phyloP scores from a whole-genome alignment of 75 land plant species.

The Larix kaempferi region DNA sequence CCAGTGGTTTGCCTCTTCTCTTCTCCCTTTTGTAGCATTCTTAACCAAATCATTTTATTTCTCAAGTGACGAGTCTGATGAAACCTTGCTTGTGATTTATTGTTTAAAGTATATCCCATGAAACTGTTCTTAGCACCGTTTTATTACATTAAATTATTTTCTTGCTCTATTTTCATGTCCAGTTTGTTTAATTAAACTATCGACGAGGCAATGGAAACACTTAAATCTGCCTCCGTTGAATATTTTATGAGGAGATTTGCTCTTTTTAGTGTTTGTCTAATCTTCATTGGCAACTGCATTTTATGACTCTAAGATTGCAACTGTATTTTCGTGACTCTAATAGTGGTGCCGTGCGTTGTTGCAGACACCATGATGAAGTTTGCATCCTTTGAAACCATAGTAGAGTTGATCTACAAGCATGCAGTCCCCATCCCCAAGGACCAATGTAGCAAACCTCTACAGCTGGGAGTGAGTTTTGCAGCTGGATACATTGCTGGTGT shows the following conservation, averaged over 20 bases:
- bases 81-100: too few species aligned
- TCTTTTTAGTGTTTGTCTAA: too few species aligned
- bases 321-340: not conserved
- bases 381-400: slow-evolving; percentile 80
- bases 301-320: not conserved
- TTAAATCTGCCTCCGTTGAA: not conserved
- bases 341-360: not conserved
- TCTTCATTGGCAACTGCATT: too few species aligned
- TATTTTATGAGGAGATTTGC: not conserved
- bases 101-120: too few species aligned
- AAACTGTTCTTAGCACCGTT: too few species aligned
- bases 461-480: slow-evolving; percentile 85
- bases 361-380: slow-evolving; percentile 98
- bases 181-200: not conserved
- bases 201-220: not conserved
- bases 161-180: too few species aligned
- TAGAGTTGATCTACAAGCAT: slow-evolving; percentile 73
- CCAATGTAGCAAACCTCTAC: slow-evolving; percentile 72
- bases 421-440: slow-evolving; percentile 72
- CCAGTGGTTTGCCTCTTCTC: too few species aligned
- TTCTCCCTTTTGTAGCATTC: too few species aligned
- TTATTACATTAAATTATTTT: too few species aligned
- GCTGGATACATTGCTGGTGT: slow-evolving; percentile 90
- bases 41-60: too few species aligned
- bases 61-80: too few species aligned